Evolutionary conservation across 495 filamentous ascomycete genomes (phyloP), one percentile per base, ranked within the genome.

Genomic region (Darksidea phi): DNA sequence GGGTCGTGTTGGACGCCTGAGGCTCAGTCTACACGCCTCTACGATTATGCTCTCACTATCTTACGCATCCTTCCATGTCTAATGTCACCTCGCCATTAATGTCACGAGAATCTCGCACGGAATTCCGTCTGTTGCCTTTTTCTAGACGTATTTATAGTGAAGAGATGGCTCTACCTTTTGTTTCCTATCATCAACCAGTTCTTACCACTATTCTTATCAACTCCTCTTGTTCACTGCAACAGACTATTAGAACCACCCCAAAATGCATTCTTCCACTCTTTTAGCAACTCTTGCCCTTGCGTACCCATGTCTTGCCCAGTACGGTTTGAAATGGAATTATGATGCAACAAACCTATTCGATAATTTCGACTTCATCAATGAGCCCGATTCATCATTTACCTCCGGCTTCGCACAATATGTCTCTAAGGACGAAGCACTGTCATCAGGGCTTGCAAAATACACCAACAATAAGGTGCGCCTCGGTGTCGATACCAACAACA

Each of bases 401-500:
- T n/a, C 43, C 0, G 56, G 45, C 13, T 46, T 64, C 45, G 48
- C 36, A 32, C 26, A 51, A 18, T 64, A 59, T 38, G 45, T 54
- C 17, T 37, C 57, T 54, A 49, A 68, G n/a, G 48, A 37, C 5
- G 50, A 53, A 25, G 70, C 71, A 6, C 21, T 54, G 48, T 49
- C 48, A 13, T 34, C 61, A 38, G 59, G 63, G 23, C 58, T 71
- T 32, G 59, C 68, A 59, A 66, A 54, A 20, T 64, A 48, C 41
- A 50, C 50, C 50, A 25, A 51, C 37, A 54, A 41, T 50, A 34
- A 57, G 13, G 58, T 63, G 13, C 20, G 24, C 15, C 60, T 69
- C 52, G 67, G 69, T 13, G 70, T 67, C 34, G 72, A 74, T 49
- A 60, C 42, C n/a, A 54, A 42, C 7, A 60, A 64, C n/a, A 50